Evolutionary conservation across 805 yeast species (phyloP).

Genomic region (Phaffomyces thermotolerans): DNA sequence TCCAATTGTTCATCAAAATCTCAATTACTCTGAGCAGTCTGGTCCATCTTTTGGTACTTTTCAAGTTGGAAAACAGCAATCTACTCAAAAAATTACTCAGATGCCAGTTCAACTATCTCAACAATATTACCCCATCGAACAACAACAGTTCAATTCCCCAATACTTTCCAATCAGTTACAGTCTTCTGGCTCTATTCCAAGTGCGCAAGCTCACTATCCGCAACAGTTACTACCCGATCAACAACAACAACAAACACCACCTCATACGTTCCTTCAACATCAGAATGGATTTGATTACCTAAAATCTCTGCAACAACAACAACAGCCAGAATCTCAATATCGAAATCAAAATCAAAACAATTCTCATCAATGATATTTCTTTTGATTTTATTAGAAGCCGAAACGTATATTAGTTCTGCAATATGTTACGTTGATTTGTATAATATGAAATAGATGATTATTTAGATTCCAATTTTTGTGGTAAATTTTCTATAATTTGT

Average conservation of each 20-base stretch:
- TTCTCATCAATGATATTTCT: background rate
- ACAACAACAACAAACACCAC: constrained; percentile 3
- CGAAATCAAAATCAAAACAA: background rate
- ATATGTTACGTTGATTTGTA: no score
- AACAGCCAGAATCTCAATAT: background rate
- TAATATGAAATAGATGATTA: background rate
- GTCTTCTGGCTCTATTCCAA: background rate
- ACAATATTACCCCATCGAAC: background rate
- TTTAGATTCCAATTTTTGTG: no score
- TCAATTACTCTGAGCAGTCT: background rate
- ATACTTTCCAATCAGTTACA: background rate
- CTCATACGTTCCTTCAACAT: background rate
- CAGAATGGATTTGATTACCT: background rate
- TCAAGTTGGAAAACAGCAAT: background rate
- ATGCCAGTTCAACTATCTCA: background rate
- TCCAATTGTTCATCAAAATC: background rate
- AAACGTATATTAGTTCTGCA: no score
- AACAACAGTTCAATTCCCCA: background rate
- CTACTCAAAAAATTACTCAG: background rate
- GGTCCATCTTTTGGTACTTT: constrained; percentile 4
- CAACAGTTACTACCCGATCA: constrained; percentile 3
- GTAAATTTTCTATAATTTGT: no score
- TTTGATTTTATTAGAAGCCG: no score
- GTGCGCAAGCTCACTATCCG: constrained; percentile 1
- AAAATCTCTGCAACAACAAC: background rate